These are phyloP conservation scores for Strobilomyces echinocephalus DNA, from an alignment of 768 basidiomycete species.

Conservation along the genomic window DNA sequence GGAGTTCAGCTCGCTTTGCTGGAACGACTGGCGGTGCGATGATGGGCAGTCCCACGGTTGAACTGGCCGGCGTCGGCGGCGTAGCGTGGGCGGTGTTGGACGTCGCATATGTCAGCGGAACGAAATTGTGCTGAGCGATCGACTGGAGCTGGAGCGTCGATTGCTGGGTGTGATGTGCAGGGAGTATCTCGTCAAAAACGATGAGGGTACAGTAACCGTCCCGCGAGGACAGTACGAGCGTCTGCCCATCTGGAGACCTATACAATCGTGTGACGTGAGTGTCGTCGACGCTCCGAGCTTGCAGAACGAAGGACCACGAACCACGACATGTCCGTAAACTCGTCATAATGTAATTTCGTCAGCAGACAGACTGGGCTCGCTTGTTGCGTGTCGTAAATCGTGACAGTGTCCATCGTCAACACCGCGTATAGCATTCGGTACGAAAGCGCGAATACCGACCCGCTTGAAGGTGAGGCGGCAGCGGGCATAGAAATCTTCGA, in stretches of 20 bases:
- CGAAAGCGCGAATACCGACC: conserved; percentile 80
- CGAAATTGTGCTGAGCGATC: conserved; percentile 80
- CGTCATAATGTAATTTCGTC: conserved; percentile 93
- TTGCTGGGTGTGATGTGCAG: conserved; percentile 85
- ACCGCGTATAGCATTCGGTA: conserved; percentile 95
- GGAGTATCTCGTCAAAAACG: conserved; percentile 90
- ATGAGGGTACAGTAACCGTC: conserved; percentile 98
- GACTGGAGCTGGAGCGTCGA: conserved; percentile 86
- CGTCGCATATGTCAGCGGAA: conserved; percentile 46
- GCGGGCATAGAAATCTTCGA: conserved; percentile 20
- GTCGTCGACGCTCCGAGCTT: neutral
- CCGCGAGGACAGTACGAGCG: conserved; percentile 83
- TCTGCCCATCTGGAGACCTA: conserved; percentile 96
- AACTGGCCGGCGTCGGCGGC: conserved; percentile 25
- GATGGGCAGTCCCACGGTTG: conserved; percentile 34
- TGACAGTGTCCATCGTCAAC: conserved; percentile 91
- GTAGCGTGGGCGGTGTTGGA: conserved; percentile 10
- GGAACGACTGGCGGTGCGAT: conserved; percentile 30
- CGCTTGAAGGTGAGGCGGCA: conserved; percentile 44
- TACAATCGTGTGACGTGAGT: neutral
- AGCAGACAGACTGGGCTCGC: conserved; percentile 86
- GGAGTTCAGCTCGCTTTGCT: conserved; percentile 35
- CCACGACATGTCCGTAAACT: conserved; percentile 97
- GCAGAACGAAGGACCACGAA: conserved; percentile 37
- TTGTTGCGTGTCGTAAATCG: conserved; percentile 97